Percentiles rank a stretch among this genome's conserved stretches.
phyloP scores from a whole-genome alignment of 2,329 filamentous ascomycete species.

The Colletotrichum echinochloae region DNA sequence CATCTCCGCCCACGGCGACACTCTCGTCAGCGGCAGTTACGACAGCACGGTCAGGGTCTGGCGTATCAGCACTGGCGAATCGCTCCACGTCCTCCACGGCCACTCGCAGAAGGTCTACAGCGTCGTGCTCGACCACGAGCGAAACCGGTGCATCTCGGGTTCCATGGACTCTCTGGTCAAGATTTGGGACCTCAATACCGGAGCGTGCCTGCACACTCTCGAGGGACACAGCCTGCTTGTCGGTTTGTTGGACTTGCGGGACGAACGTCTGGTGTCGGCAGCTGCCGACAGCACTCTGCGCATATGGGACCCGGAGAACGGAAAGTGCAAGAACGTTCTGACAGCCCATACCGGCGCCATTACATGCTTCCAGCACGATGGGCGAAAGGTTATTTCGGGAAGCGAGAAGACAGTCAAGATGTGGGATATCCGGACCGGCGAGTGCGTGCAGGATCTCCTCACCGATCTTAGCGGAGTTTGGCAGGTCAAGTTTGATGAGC shows the following conservation, averaged over 20 bases:
- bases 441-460: conserved; percentile 91
- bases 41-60: conserved; percentile 95
- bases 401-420: conserved; percentile 97
- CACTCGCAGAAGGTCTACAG: conserved; percentile 97
- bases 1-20: conserved; percentile 94
- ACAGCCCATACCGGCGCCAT: conserved; percentile 97
- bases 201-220: conserved; percentile 85
- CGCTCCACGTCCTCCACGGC: conserved; percentile 84
- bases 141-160: conserved; percentile 95
- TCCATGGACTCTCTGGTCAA: conserved; percentile 99
- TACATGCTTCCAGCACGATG: conserved; percentile 98
- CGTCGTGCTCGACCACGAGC: conserved; percentile 90
- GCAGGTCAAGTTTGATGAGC: conserved; percentile 98
- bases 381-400: conserved; percentile 94
- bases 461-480: conserved; percentile 97
- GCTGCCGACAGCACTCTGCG: conserved; percentile 94
- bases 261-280: conserved; percentile 91
- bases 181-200: conserved; percentile 94
- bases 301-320: conserved; percentile 96
- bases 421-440: conserved; percentile 95
- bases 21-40: conserved; percentile 96
- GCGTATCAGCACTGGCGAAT: conserved; percentile 96
- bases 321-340: conserved; percentile 88
- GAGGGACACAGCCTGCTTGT: conserved; percentile 95
- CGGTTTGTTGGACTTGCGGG: conserved; percentile 88